A percentile compares a stretch with the other conserved stretches of the same genome.
Conservation (phyloP, 306 rosid species). For the Vigna angularis region DNA sequence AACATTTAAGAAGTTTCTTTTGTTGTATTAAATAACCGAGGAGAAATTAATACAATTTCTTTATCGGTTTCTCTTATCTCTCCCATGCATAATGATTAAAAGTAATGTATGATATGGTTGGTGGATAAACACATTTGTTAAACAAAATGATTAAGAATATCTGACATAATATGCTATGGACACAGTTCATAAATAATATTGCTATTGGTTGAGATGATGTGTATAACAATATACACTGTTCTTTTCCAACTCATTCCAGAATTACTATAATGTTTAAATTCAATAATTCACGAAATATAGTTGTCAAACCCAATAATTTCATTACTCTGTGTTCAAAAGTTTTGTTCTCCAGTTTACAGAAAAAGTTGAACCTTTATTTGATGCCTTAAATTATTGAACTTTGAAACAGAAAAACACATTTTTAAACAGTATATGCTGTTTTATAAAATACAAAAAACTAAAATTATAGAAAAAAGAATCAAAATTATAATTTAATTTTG, state of each 20-base stretch:
- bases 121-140: too few species aligned
- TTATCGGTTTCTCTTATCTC: too few species aligned
- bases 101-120: too few species aligned
- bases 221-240: not conserved
- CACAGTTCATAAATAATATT: not conserved
- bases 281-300: not conserved
- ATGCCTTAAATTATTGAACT: not conserved
- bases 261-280: not conserved
- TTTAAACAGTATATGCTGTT: not conserved
- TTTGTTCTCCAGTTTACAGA: not conserved
- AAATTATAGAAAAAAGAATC: too few species aligned
- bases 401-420: not conserved
- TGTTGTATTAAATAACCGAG: too few species aligned
- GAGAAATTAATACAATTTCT: too few species aligned
- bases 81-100: too few species aligned
- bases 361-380: not conserved
- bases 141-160: too few species aligned
- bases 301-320: constrained; percentile 7
- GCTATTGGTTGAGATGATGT: too few species aligned
- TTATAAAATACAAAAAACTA: not conserved
- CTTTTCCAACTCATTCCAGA: constrained; percentile 3
- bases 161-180: too few species aligned
- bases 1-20: too few species aligned
- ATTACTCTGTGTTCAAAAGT: not conserved
- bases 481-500: too few species aligned